A percentile compares a stretch with the other conserved stretches of the same genome.
phyloP scores from a whole-genome alignment of 768 basidiomycete genomes.

The Omphalotus guepiniiformis region DNA sequence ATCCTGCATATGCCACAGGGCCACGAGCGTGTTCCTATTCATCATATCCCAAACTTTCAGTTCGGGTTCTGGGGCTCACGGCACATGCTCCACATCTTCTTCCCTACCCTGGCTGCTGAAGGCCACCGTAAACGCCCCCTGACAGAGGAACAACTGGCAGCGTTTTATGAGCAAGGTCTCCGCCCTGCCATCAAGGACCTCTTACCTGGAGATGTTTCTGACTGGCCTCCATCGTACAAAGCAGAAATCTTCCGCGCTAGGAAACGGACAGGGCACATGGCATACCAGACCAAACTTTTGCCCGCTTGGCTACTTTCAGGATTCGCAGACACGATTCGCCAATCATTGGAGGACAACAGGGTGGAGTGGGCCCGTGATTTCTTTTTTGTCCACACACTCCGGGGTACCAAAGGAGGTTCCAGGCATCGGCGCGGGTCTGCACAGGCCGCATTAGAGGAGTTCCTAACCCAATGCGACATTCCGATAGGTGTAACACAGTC shows the following conservation, averaged over 20 bases:
- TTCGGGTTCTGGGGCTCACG: slow-evolving; percentile 18
- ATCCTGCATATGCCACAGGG: neutral
- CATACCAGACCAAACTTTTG: slow-evolving; percentile 17
- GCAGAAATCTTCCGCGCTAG: slow-evolving; percentile 20
- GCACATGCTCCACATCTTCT: slow-evolving; percentile 20
- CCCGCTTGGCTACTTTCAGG: too few species aligned
- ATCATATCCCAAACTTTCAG: slow-evolving; percentile 26
- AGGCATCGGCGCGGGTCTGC: too few species aligned
- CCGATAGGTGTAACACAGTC: too few species aligned
- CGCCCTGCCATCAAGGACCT: slow-evolving; percentile 18
- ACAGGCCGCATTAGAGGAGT: too few species aligned
- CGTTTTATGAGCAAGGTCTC: slow-evolving; percentile 22
- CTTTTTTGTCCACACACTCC: too few species aligned
- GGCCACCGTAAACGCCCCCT: neutral
- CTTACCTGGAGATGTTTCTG: slow-evolving; percentile 1
- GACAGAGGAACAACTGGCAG: slow-evolving; percentile 7
- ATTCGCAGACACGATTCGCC: too few species aligned
- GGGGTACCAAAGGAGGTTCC: too few species aligned
- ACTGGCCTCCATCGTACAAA: slow-evolving; percentile 23
- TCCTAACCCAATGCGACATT: too few species aligned
- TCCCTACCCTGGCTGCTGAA: slow-evolving; percentile 19
- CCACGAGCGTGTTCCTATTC: slow-evolving; percentile 10
- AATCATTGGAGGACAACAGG: too few species aligned
- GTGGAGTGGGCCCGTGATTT: too few species aligned
- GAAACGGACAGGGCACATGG: slow-evolving; percentile 12